Evolutionary conservation across 805 yeast genomes (phyloP).

Genomic region (Wickerhamia fluorescens): DNA sequence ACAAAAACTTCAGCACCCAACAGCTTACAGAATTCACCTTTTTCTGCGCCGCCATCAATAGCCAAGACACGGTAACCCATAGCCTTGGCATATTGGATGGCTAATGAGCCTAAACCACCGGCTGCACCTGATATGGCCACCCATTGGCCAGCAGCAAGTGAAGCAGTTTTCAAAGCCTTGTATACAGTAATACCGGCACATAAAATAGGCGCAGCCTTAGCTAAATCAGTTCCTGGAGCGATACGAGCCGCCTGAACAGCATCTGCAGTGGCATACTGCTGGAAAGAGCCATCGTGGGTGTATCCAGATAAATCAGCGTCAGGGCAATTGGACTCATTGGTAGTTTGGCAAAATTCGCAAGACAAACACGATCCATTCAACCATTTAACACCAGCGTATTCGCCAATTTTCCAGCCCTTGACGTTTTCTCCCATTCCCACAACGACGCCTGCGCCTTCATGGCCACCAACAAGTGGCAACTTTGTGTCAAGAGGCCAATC

Average conservation of each 20-base stretch:
- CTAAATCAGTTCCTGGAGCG: slow-evolving; percentile 69
- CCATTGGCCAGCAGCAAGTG: slow-evolving; percentile 64
- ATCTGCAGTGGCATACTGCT: slow-evolving; percentile 84
- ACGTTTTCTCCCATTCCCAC: slow-evolving; percentile 71
- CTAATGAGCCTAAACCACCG: slow-evolving; percentile 73
- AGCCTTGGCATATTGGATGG: slow-evolving; percentile 68
- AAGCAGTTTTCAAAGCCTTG: slow-evolving; percentile 82
- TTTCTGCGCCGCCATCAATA: slow-evolving; percentile 63
- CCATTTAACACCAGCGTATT: slow-evolving; percentile 81
- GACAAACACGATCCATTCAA: slow-evolving; percentile 68
- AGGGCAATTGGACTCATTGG: slow-evolving; percentile 66
- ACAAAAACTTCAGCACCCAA: slow-evolving; percentile 62
- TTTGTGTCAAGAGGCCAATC: slow-evolving; percentile 82
- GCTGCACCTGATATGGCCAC: slow-evolving; percentile 75
- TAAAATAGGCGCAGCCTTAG: slow-evolving; percentile 71
- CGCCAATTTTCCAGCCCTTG: slow-evolving; percentile 67
- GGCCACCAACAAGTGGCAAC: slow-evolving; percentile 79
- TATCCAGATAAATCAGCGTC: slow-evolving; percentile 65
- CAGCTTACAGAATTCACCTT: slow-evolving; percentile 46
- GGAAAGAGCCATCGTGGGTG: slow-evolving; percentile 88
- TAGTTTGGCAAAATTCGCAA: slow-evolving; percentile 67
- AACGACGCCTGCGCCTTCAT: slow-evolving; percentile 85
- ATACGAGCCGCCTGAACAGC: slow-evolving; percentile 81
- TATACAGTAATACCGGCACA: slow-evolving; percentile 91
- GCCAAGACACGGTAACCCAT: slow-evolving; percentile 71